Base-by-base conservation (phyloP, 2,329 filamentous ascomycete genomes). In the Hymenoscyphus infarciens region DNA sequence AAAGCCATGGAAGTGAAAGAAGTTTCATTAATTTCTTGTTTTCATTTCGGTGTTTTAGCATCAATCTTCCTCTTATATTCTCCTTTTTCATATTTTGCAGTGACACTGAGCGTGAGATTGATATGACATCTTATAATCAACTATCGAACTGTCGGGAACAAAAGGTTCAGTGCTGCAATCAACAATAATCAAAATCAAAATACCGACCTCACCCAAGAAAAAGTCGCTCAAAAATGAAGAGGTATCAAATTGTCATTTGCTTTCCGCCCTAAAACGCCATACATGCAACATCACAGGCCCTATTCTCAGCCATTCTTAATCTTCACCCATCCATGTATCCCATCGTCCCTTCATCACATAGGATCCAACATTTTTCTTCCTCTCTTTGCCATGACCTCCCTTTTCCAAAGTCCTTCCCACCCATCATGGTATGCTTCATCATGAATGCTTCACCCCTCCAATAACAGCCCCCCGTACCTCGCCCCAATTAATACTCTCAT, bases 401-500 rank as follows among this genome's bases (percentile, higher is more conserved):
- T 39, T 16, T 45, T 45, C 39, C n/a, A n/a, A n/a, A n/a, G n/a
- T n/a, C n/a, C n/a, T n/a, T n/a, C n/a, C n/a, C n/a, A n/a, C n/a
- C n/a, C n/a, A n/a, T n/a, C n/a, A n/a, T n/a, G n/a, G n/a, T n/a
- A n/a, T n/a, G n/a, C n/a, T n/a, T n/a, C n/a, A n/a, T 74, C 68
- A 74, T 75, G 85, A 72, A 73, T 97, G 92, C 77, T 95, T 97
- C 71, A 92, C 93, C 60, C 87, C 87, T 63, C 91, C 91, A 71
- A 98, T 89, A 33, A 89, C 86, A 63, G 88, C 86, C 4, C 94
- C 94, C 74, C 90, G 89, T 45, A 99, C 95, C 76, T 96, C 88
- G 22, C 83, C 82, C 95, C 95, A 99, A 78, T 97, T 88, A 74
- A 99, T 98, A 71, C 89, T 92, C 45, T 82, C 84, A 77, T 99